Evolutionary conservation across 768 basidiomycete genomes (phyloP), one percentile per base, ranked within the genome.

Genomic region (Termitomyces sp.): DNA sequence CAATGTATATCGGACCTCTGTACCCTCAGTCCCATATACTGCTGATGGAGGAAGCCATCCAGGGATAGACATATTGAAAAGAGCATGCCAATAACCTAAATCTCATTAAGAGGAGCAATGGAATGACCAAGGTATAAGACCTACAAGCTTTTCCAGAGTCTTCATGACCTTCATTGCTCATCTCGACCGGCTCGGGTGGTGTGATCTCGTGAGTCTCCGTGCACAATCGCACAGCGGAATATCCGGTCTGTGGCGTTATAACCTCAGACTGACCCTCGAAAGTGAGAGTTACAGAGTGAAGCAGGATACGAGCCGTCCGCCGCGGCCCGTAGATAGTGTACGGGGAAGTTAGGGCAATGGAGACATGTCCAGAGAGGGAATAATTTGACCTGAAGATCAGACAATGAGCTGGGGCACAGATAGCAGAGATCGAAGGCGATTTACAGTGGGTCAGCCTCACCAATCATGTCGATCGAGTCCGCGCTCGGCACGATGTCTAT

Each of bases 241-340:
- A 95, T 58, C 89, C 84, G 33, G 83, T 80, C 42, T 71, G 72
- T 6, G 81, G 79, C 12, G 86, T 82, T 59, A 87, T 75, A 24
- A 85, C 78, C 68, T 96, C 94, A 20, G 85, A 80, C 70, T 93
- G 91, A 28, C 94, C 94, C 65, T 97, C 94, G 58, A 97, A 92
- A 4, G 83, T 85, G 63, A 97, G 68, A 44, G 76, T 72, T 40
- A 96, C 74, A 1, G 91, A 93, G 60, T 84, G 81, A 20, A 94
- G 79, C 5, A 87, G 67, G 43, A 86, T 67, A 40, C 75, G 80
- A 9, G 78, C 70, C 0, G 84, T 70, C 49, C 76, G 73, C 57
- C 77, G 79, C 59, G 78, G 77, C 59, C 80, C 79, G 61, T 88
- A 85, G 26, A 87, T 65, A 12, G 82, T 82, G 53, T 70, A 77